phyloP scores from a whole-genome alignment of 225 moss, liverwort and hornwort genomes.

The Lunularia cruciata region DNA sequence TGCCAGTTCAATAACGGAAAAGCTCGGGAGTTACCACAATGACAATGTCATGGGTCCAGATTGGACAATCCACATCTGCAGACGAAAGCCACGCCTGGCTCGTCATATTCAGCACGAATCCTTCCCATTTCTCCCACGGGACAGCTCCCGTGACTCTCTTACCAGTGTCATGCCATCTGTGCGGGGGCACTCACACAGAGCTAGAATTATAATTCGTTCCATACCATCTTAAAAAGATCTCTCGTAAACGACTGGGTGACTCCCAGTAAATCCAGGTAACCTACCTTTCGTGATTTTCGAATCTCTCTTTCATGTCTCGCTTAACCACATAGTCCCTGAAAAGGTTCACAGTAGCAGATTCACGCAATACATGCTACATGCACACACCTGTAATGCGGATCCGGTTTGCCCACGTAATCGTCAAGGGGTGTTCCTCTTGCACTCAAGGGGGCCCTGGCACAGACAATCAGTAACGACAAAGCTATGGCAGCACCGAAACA shows the following conservation, averaged over 20 bases:
- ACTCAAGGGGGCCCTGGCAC: neutral
- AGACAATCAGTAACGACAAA: conserved; percentile 24
- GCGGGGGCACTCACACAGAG: conserved; percentile 4
- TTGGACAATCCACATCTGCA: conserved; percentile 62
- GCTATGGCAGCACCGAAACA: conserved; percentile 10
- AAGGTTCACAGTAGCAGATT: too few species aligned
- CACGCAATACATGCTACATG: neutral
- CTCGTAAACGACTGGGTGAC: neutral
- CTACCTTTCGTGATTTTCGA: neutral
- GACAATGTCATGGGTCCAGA: conserved; percentile 86
- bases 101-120: conserved; percentile 76
- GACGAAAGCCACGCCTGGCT: conserved; percentile 82
- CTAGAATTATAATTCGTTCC: conserved; percentile 6
- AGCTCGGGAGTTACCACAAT: conserved; percentile 57
- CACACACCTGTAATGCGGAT: conserved; percentile 66
- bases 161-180: conserved; percentile 94
- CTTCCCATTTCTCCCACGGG: conserved; percentile 67
- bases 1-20: too few species aligned
- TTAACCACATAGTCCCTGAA: too few species aligned
- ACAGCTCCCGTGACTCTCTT: conserved; percentile 61
- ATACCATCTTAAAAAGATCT: neutral
- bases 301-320: neutral
- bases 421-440: conserved; percentile 56
- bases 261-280: conserved; percentile 4
- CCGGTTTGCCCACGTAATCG: conserved; percentile 67